Evolutionary conservation across 2,329 filamentous ascomycete genomes (phyloP).

Genomic region (Gremmenia infestans): DNA sequence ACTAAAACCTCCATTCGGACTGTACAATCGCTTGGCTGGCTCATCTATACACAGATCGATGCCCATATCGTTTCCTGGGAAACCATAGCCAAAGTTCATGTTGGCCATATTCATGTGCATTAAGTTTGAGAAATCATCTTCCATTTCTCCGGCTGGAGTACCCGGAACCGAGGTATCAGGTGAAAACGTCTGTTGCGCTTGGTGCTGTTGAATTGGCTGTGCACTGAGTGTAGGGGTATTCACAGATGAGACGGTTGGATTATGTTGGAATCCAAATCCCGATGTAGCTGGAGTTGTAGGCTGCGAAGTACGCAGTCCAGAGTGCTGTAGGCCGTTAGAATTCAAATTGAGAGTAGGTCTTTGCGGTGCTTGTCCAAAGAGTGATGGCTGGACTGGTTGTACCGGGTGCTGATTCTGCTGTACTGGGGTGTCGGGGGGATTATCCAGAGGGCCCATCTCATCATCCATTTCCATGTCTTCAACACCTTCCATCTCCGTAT

Average conservation of each 20-base stretch:
- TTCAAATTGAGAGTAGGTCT: slow-evolving; percentile 75
- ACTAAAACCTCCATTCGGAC: slow-evolving; percentile 68
- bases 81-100: slow-evolving; percentile 32
- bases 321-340: slow-evolving; percentile 62
- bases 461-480: slow-evolving; percentile 98
- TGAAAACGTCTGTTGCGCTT: slow-evolving; percentile 36
- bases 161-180: slow-evolving; percentile 63
- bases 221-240: slow-evolving; percentile 90
- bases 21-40: slow-evolving; percentile 89
- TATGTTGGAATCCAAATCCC: slow-evolving; percentile 78
- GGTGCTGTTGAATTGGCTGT: slow-evolving; percentile 56
- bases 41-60: slow-evolving; percentile 76
- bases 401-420: slow-evolving; percentile 51
- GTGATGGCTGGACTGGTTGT: slow-evolving; percentile 60
- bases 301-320: slow-evolving; percentile 78
- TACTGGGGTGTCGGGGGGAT: slow-evolving; percentile 45
- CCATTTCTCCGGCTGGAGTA: slow-evolving; percentile 68
- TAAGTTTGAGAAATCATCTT: slow-evolving; percentile 65
- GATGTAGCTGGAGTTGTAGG: slow-evolving; percentile 78
- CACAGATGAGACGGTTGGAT: slow-evolving; percentile 93
- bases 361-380: slow-evolving; percentile 57
- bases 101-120: slow-evolving; percentile 51
- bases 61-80: slow-evolving; percentile 41
- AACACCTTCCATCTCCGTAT: slow-evolving; percentile 72
- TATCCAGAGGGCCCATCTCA: slow-evolving; percentile 60